Percentiles rank a stretch among this genome's conserved stretches.
Evolutionary conservation across 352 stramenopile genomes (phyloP).

Genomic region (Phytophthora pseudosyringae): DNA sequence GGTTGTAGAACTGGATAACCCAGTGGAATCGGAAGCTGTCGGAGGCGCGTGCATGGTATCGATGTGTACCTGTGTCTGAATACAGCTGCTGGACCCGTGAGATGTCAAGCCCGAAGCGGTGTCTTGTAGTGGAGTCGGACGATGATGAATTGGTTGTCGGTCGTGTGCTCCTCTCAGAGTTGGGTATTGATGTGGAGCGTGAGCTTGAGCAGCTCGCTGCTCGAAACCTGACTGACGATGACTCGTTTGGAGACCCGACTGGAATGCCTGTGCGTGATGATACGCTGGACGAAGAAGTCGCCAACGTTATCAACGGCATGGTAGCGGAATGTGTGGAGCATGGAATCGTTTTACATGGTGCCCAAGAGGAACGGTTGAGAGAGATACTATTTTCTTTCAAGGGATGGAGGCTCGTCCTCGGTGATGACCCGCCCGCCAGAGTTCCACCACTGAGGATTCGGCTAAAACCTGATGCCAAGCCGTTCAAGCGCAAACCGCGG

Average conservation of each 20-base stretch:
- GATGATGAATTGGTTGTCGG: slow-evolving; percentile 13
- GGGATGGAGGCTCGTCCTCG: neutral
- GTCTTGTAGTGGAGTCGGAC: slow-evolving; percentile 10
- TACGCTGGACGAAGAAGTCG: no score
- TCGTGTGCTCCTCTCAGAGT: neutral
- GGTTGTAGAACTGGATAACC: neutral
- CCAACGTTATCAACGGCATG: no score
- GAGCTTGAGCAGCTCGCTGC: slow-evolving; percentile 7
- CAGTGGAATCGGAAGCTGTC: slow-evolving; percentile 2
- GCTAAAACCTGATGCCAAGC: neutral
- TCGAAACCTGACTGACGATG: neutral
- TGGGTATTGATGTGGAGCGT: slow-evolving; percentile 4
- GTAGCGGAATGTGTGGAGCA: no score
- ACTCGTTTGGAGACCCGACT: no score
- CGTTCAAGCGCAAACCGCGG: neutral
- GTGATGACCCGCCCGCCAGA: slow-evolving; percentile 1
- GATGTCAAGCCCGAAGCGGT: neutral
- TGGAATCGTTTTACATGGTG: neutral
- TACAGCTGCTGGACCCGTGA: slow-evolving; percentile 11
- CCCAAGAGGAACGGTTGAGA: neutral
- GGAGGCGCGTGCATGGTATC: slow-evolving; percentile 6
- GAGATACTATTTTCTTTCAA: neutral
- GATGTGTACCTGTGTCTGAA: slow-evolving; percentile 12
- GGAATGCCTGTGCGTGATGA: no score
- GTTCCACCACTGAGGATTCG: slow-evolving; percentile 2